Percentiles rank a stretch among this genome's conserved stretches.
Conservation (phyloP, 441 rosid species). For the Brassica hybrid region DNA sequence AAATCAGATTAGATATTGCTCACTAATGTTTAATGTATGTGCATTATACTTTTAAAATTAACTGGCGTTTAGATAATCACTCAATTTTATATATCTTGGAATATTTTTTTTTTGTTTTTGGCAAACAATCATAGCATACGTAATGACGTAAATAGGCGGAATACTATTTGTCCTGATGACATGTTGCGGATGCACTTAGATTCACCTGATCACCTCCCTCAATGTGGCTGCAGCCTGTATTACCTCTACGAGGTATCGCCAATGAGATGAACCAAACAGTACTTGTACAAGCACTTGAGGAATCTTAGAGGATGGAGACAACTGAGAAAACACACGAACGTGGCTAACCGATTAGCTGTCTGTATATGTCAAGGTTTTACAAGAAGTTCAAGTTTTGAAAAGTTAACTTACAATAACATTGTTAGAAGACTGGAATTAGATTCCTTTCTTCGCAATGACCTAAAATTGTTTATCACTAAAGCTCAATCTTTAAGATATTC, state of each 20-base stretch:
- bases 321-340: not conserved
- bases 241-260: not conserved
- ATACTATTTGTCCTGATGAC: not conserved
- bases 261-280: not conserved
- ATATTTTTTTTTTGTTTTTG: not conserved
- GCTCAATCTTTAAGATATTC: constrained; percentile 23
- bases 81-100: not conserved
- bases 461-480: constrained; percentile 17
- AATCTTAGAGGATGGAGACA: not conserved
- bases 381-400: constrained; percentile 9
- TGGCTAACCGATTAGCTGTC: not conserved
- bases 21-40: too few species aligned
- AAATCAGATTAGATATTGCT: too few species aligned
- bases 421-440: constrained; percentile 17
- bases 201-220: not conserved
- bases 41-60: too few species aligned
- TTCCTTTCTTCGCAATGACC: constrained; percentile 34
- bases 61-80: not conserved
- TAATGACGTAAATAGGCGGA: not conserved
- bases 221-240: not conserved
- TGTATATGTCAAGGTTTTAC: not conserved
- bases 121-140: not conserved
- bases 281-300: not conserved
- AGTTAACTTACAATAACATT: not conserved
- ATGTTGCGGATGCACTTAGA: too few species aligned